phyloP scores from a whole-genome alignment of 345 rosid species.

The Syzygium aromaticum region DNA sequence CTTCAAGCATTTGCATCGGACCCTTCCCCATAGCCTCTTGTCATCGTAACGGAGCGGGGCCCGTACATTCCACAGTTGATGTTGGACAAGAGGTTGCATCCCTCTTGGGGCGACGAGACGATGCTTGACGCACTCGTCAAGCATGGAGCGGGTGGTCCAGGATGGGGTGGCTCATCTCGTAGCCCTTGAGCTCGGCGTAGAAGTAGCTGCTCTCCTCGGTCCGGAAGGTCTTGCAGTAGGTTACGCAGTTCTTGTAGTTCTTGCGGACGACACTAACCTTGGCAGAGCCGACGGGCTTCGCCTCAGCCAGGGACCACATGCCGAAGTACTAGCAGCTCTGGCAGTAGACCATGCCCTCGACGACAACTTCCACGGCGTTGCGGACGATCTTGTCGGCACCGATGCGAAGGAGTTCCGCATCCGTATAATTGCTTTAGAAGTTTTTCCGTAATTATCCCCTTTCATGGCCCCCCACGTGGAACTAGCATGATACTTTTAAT shows the following conservation, averaged over 20 bases:
- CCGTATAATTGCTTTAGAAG: too few relatives aligned
- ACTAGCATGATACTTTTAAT: not conserved
- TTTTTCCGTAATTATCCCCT: too few relatives aligned
- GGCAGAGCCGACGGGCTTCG: slow-evolving; percentile 64
- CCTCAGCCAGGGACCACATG: slow-evolving; percentile 60
- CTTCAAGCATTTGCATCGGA: slow-evolving; percentile 22
- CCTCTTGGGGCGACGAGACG: slow-evolving; percentile 56
- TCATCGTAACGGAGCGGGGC: slow-evolving; percentile 46
- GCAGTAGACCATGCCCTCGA: slow-evolving; percentile 84
- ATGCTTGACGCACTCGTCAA: slow-evolving; percentile 47
- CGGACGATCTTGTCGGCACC: not conserved
- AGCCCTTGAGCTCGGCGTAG: slow-evolving; percentile 65
- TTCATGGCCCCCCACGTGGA: not conserved
- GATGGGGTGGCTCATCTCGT: slow-evolving; percentile 23
- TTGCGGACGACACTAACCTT: slow-evolving; percentile 67
- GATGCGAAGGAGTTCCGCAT: not conserved
- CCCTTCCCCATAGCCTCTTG: slow-evolving; percentile 30
- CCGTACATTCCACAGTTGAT: slow-evolving; percentile 70
- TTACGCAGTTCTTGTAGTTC: slow-evolving; percentile 37
- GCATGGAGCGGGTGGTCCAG: slow-evolving; percentile 80
- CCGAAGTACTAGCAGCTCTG: slow-evolving; percentile 59
- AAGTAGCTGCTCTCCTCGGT: slow-evolving; percentile 54
- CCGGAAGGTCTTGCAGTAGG: slow-evolving; percentile 53
- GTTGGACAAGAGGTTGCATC: slow-evolving; percentile 61
- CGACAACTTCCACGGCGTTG: slow-evolving; percentile 38